These are phyloP conservation scores for Ascochyta fabae DNA, from an alignment of 2,329 filamentous ascomycete species.

Conservation along the genomic window DNA sequence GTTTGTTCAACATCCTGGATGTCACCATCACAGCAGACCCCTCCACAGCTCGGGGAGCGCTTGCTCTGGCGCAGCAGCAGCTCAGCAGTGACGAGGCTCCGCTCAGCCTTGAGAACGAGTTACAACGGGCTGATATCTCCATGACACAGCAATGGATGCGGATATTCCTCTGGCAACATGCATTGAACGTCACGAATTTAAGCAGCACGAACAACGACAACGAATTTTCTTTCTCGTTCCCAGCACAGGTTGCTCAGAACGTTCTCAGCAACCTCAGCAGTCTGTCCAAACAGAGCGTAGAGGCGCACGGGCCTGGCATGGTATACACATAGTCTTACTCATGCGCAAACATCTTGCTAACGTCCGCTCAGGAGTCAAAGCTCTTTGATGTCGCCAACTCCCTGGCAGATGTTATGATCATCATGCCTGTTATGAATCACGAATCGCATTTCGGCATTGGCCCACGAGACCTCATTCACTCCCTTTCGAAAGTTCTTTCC, in stretches of 20 bases:
- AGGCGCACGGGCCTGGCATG: constrained; percentile 47
- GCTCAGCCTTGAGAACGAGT: constrained; percentile 41
- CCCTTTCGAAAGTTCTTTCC: constrained; percentile 37
- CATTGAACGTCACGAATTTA: constrained; percentile 43
- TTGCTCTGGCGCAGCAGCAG: constrained; percentile 42
- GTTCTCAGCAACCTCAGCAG: constrained; percentile 40
- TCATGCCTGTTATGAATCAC: constrained; percentile 42
- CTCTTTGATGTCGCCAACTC: constrained; percentile 47
- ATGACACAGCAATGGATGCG: constrained; percentile 50
- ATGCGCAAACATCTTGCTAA: background rate
- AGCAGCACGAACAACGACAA: constrained; percentile 38
- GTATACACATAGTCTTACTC: constrained; percentile 20
- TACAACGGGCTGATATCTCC: constrained; percentile 46
- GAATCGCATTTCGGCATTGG: constrained; percentile 40
- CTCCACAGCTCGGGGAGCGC: constrained; percentile 35
- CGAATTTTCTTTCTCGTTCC: constrained; percentile 46
- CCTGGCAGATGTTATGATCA: constrained; percentile 48
- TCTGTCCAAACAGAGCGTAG: constrained; percentile 40
- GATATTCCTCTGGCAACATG: constrained; percentile 47
- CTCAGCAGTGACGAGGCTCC: constrained; percentile 39
- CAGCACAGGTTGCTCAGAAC: constrained; percentile 44
- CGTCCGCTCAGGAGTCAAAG: constrained; percentile 38
- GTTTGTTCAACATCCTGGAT: constrained; percentile 44
- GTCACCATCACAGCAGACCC: constrained; percentile 44
- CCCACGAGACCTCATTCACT: constrained; percentile 44